Conservation (phyloP, 2,329 filamentous ascomycete genomes). For the Ophiocordyceps unilateralis region DNA sequence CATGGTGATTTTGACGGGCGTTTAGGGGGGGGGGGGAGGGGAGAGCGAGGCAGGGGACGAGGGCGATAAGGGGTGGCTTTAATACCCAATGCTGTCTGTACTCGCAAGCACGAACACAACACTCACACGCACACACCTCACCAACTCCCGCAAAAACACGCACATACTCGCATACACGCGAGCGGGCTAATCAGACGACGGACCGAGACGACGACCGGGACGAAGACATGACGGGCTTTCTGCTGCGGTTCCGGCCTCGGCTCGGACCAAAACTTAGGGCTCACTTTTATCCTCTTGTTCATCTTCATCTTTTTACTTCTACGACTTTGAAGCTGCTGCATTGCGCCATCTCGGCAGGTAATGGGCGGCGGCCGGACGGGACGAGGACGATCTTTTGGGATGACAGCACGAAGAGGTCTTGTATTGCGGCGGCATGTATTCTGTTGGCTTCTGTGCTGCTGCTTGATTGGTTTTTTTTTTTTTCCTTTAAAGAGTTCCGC, state of each 20-base stretch:
- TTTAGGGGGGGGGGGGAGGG: background rate
- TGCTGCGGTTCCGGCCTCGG: background rate
- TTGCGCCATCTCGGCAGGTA: background rate
- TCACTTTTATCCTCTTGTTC: background rate
- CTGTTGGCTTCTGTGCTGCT: background rate
- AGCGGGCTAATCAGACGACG: constrained; percentile 8
- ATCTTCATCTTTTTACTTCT: background rate
- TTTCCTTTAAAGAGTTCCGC: background rate
- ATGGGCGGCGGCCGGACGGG: background rate
- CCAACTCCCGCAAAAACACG: background rate
- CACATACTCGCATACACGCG: background rate
- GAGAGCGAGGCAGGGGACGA: background rate
- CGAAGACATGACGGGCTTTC: constrained; percentile 13
- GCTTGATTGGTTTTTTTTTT: background rate
- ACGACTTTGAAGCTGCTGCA: background rate
- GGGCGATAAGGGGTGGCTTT: constrained; percentile 1
- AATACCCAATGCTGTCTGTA: constrained; percentile 3
- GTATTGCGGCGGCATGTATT: background rate
- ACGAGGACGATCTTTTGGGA: background rate
- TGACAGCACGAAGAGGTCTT: background rate
- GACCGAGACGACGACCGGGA: constrained; percentile 13
- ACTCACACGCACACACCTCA: background rate
- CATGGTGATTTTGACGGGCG: background rate
- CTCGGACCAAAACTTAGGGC: background rate
- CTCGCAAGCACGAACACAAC: background rate